phyloP scores from a whole-genome alignment of 2,329 filamentous ascomycete species.

The Trichoderma hamatum region DNA sequence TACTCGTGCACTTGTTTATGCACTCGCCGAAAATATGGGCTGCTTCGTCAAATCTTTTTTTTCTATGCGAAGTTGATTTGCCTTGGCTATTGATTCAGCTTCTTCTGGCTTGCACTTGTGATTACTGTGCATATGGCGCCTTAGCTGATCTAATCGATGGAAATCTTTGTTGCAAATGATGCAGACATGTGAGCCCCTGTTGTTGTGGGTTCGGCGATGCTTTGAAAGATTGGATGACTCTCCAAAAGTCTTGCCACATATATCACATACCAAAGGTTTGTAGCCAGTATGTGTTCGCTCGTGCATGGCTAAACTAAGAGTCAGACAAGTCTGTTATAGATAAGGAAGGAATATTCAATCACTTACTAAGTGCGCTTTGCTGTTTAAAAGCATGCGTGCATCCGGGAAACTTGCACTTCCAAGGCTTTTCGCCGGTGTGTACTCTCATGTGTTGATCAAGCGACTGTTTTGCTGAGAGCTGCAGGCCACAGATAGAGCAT shows the following conservation, averaged over 20 bases:
- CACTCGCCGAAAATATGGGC: not conserved
- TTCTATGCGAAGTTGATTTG: not conserved
- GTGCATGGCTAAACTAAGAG: conserved; percentile 59
- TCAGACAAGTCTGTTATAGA: conserved; percentile 27
- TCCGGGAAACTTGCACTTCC: conserved; percentile 53
- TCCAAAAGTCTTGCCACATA: conserved; percentile 62
- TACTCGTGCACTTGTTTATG: not conserved
- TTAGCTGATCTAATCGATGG: conserved; percentile 62
- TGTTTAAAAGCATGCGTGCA: conserved; percentile 66
- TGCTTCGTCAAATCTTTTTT: not conserved
- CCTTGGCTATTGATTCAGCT: conserved; percentile 2
- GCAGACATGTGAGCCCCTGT: conserved; percentile 56
- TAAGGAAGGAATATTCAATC: not conserved
- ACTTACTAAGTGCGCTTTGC: conserved; percentile 66
- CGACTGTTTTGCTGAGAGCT: conserved; percentile 68
- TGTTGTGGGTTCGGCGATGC: conserved; percentile 63
- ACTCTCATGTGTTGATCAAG: conserved; percentile 68
- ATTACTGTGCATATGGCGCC: conserved; percentile 49
- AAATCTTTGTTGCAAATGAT: conserved; percentile 60
- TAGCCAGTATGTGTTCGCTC: conserved; percentile 66
- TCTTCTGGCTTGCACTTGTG: conserved; percentile 26
- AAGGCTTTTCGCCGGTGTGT: conserved; percentile 68
- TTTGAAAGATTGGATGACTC: conserved; percentile 70
- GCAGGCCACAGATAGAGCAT: conserved; percentile 58
- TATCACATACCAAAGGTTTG: conserved; percentile 62